Conservation (phyloP, 192 early-diverging fungal species). For the Coemansia sp. region DNA sequence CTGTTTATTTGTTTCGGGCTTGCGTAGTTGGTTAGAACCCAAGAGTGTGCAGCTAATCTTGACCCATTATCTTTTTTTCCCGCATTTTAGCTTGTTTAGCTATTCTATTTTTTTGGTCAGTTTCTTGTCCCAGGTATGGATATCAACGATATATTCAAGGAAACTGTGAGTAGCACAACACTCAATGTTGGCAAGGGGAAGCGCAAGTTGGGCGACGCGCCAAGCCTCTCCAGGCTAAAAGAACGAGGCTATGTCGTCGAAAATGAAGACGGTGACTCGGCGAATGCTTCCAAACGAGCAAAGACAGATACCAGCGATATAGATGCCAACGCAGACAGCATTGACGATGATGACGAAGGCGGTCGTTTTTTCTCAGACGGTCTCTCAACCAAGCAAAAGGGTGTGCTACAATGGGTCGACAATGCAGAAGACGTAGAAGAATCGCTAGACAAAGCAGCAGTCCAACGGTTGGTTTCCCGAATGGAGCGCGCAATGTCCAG, state of each 20-base stretch:
- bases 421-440: constrained; percentile 67
- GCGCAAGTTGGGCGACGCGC: constrained; percentile 35
- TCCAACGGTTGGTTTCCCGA: constrained; percentile 76
- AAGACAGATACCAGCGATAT: neutral
- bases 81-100: neutral
- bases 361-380: constrained; percentile 85
- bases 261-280: neutral
- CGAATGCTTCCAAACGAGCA: neutral
- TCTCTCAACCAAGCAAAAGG: constrained; percentile 71
- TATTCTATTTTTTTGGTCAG: too few species aligned
- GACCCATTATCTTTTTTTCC: neutral
- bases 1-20: too few species aligned
- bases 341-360: constrained; percentile 65
- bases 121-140: too few species aligned
- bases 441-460: constrained; percentile 62
- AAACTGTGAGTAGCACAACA: constrained; percentile 31
- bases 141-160: constrained; percentile 51
- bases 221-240: constrained; percentile 38
- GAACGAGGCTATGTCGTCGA: constrained; percentile 28
- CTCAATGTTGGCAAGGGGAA: constrained; percentile 25
- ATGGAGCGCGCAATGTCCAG: constrained; percentile 85
- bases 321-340: neutral
- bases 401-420: constrained; percentile 82
- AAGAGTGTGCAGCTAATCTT: too few species aligned
- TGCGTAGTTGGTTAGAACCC: too few species aligned